Evolutionary conservation across 768 basidiomycete species (phyloP).

Genomic region (Trametopsis cervina): DNA sequence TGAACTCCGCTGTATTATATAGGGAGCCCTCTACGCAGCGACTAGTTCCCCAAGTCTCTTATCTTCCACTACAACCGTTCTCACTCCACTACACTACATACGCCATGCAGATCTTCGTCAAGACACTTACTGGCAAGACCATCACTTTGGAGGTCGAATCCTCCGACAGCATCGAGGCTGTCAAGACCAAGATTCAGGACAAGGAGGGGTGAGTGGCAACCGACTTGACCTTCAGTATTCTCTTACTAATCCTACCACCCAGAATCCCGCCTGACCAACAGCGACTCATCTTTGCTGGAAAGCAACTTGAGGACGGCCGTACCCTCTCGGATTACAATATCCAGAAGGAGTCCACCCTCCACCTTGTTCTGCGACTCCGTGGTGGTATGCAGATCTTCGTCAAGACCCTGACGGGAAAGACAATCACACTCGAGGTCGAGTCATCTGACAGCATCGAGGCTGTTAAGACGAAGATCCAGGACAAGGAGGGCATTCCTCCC

Average conservation of each 20-base stretch:
- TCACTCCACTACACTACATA: not conserved
- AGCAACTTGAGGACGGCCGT: slow-evolving; percentile 80
- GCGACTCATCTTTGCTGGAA: slow-evolving; percentile 75
- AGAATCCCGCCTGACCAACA: slow-evolving; percentile 77
- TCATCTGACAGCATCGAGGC: slow-evolving; percentile 73
- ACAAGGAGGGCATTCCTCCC: slow-evolving; percentile 82
- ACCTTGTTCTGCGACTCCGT: slow-evolving; percentile 36
- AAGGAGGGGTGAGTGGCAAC: slow-evolving; percentile 62
- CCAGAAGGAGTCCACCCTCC: slow-evolving; percentile 30
- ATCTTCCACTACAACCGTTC: not conserved
- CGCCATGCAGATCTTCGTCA: slow-evolving; percentile 47
- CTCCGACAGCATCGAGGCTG: slow-evolving; percentile 64
- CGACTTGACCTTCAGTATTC: not conserved
- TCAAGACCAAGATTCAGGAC: slow-evolving; percentile 82
- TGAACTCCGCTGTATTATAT: slow-evolving; percentile 8
- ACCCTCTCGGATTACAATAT: slow-evolving; percentile 53
- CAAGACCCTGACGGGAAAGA: slow-evolving; percentile 86
- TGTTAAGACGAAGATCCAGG: slow-evolving; percentile 79
- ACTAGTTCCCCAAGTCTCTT: not conserved
- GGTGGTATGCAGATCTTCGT: slow-evolving; percentile 79
- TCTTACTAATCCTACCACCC: not conserved
- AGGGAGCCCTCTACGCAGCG: slow-evolving; percentile 1
- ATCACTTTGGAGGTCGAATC: slow-evolving; percentile 71
- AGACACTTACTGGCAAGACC: slow-evolving; percentile 67
- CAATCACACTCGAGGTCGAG: slow-evolving; percentile 84